Conservation (phyloP, 2,329 filamentous ascomycete species). For the Piedraia hortae region DNA sequence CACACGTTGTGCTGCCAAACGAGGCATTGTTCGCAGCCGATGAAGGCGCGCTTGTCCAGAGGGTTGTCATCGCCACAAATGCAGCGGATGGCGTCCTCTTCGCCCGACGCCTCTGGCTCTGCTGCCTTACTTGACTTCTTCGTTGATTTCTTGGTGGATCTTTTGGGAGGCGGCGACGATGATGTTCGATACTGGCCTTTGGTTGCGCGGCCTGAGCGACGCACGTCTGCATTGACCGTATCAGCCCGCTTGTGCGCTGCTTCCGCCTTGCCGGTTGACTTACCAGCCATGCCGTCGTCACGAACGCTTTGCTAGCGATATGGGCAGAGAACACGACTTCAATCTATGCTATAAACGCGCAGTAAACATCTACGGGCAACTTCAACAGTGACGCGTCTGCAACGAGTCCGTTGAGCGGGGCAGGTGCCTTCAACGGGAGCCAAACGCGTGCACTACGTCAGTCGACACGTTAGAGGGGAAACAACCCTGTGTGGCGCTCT, state of each 20-base stretch:
- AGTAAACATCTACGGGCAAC: no score
- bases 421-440: no score
- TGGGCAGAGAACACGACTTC: no score
- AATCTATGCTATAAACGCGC: no score
- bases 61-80: constrained; percentile 77
- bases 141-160: constrained; percentile 15
- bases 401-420: no score
- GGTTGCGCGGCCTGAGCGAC: constrained; percentile 81
- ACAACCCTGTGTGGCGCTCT: no score
- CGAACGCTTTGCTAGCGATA: no score
- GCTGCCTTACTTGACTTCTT: constrained; percentile 20
- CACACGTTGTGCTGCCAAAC: constrained; percentile 97
- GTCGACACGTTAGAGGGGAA: no score
- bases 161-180: constrained; percentile 17
- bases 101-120: constrained; percentile 16
- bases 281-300: no score
- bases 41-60: constrained; percentile 73
- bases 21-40: constrained; percentile 73
- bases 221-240: constrained; percentile 39
- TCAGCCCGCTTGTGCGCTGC: constrained; percentile 1
- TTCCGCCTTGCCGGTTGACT: no score
- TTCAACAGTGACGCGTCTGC: no score
- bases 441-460: no score
- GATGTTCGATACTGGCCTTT: constrained; percentile 78
- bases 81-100: constrained; percentile 46